Evolutionary conservation across 1,139 yeast species (phyloP).

Genomic region (Blastobotrys apis): DNA sequence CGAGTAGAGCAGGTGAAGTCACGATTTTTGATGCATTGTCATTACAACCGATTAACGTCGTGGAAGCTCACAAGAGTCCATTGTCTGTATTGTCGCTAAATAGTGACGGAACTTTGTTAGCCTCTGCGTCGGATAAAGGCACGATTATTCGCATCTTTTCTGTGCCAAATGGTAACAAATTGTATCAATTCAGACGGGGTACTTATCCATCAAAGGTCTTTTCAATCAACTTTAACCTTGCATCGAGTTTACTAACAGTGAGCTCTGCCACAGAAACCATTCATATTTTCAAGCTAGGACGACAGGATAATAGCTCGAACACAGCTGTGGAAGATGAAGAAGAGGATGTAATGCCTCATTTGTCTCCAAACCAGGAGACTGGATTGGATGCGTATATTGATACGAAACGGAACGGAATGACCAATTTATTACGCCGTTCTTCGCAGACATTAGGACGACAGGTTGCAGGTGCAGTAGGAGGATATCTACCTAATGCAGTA

Average conservation of each 20-base stretch:
- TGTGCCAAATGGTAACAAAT: slow-evolving; percentile 75
- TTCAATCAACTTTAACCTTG: slow-evolving; percentile 73
- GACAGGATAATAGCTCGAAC: slow-evolving; percentile 15
- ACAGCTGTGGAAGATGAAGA: not conserved
- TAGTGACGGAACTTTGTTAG: slow-evolving; percentile 74
- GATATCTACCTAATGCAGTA: slow-evolving; percentile 76
- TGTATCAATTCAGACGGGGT: slow-evolving; percentile 90
- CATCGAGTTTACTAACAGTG: slow-evolving; percentile 71
- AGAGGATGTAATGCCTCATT: slow-evolving; percentile 10
- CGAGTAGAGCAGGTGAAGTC: slow-evolving; percentile 69
- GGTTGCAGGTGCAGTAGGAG: slow-evolving; percentile 88
- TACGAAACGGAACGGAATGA: slow-evolving; percentile 15
- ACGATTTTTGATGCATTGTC: slow-evolving; percentile 74
- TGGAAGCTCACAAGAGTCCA: slow-evolving; percentile 89
- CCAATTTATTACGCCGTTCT: slow-evolving; percentile 41
- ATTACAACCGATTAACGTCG: slow-evolving; percentile 79
- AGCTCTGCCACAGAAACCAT: slow-evolving; percentile 91
- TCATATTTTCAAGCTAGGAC: slow-evolving; percentile 64
- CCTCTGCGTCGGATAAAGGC: slow-evolving; percentile 95
- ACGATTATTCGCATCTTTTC: slow-evolving; percentile 85
- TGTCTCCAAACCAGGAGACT: slow-evolving; percentile 12
- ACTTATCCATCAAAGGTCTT: slow-evolving; percentile 89
- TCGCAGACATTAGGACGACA: slow-evolving; percentile 60
- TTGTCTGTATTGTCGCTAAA: slow-evolving; percentile 76
- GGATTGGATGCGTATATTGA: slow-evolving; percentile 19